phyloP scores from a whole-genome alignment of 1,284 basidiomycete species.

The Agroathelia rolfsii region DNA sequence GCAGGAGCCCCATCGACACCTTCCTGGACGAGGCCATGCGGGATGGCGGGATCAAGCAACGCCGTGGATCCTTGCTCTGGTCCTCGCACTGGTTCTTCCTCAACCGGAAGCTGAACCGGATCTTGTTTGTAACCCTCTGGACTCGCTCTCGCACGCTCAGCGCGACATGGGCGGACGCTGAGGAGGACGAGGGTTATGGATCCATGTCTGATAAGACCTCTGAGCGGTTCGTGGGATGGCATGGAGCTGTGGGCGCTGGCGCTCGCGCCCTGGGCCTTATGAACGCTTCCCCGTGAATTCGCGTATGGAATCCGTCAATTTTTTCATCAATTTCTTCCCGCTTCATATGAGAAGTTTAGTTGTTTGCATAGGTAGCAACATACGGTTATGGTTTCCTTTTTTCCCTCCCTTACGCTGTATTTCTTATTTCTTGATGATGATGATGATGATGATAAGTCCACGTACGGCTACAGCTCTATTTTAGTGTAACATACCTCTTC shows the following conservation, averaged over 20 bases:
- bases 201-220: constrained; percentile 19
- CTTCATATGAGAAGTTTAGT: too few species aligned
- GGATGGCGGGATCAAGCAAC: constrained; percentile 26
- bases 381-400: too few species aligned
- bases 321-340: too few species aligned
- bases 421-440: too few species aligned
- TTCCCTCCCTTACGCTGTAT: too few species aligned
- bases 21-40: too few species aligned
- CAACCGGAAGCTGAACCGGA: constrained; percentile 86
- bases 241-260: constrained; percentile 63
- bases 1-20: too few species aligned
- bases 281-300: constrained; percentile 18
- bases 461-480: too few species aligned
- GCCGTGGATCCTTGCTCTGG: constrained; percentile 82
- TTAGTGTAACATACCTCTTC: too few species aligned
- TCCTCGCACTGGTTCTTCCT: constrained; percentile 97
- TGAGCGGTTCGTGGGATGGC: constrained; percentile 72
- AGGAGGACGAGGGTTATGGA: constrained; percentile 25
- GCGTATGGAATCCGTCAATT: too few species aligned
- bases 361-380: too few species aligned
- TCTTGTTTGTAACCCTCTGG: constrained; percentile 91
- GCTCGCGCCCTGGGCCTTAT: constrained; percentile 67
- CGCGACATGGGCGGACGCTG: constrained; percentile 43
- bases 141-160: constrained; percentile 64
- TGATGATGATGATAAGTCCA: too few species aligned